phyloP scores from a whole-genome alignment of 139 green algal species.

The Desmodesmus armatus region DNA sequence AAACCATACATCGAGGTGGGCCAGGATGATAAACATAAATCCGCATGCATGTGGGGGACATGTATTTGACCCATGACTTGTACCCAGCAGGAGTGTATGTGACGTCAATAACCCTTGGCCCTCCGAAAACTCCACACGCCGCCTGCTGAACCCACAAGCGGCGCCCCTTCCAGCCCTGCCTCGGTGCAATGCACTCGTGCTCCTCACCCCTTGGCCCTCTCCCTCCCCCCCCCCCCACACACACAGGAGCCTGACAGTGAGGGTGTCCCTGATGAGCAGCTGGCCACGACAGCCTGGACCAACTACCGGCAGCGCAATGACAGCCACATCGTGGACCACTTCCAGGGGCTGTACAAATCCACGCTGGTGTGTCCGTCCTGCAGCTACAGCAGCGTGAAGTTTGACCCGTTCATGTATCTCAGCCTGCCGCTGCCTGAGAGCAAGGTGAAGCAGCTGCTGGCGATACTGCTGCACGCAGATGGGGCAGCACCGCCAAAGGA shows the following conservation, averaged over 20 bases:
- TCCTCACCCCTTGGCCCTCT: too few species aligned
- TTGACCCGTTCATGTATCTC: constrained; percentile 98
- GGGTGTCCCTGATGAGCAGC: constrained; percentile 81
- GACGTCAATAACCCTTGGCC: too few species aligned
- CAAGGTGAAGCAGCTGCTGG: constrained; percentile 52
- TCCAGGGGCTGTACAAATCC: constrained; percentile 92
- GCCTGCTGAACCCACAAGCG: too few species aligned
- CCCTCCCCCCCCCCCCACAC: too few species aligned
- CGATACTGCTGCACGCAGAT: constrained; percentile 72
- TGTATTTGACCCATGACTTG: too few species aligned
- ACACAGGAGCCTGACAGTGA: constrained; percentile 80
- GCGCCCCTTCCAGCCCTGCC: too few species aligned
- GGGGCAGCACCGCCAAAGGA: constrained; percentile 50
- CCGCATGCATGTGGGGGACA: too few species aligned
- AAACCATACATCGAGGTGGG: constrained; percentile 95
- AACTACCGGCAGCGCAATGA: constrained; percentile 92
- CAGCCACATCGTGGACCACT: constrained; percentile 92
- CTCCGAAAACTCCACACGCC: too few species aligned
- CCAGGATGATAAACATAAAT: too few species aligned
- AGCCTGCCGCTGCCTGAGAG: constrained; percentile 90
- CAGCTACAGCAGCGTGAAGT: constrained; percentile 81
- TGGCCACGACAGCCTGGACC: constrained; percentile 86
- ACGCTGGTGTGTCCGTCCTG: constrained; percentile 91
- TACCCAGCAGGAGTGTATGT: too few species aligned
- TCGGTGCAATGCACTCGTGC: too few species aligned